phyloP scores from a whole-genome alignment of 306 rosid genomes.

The Fagus sylvatica region DNA sequence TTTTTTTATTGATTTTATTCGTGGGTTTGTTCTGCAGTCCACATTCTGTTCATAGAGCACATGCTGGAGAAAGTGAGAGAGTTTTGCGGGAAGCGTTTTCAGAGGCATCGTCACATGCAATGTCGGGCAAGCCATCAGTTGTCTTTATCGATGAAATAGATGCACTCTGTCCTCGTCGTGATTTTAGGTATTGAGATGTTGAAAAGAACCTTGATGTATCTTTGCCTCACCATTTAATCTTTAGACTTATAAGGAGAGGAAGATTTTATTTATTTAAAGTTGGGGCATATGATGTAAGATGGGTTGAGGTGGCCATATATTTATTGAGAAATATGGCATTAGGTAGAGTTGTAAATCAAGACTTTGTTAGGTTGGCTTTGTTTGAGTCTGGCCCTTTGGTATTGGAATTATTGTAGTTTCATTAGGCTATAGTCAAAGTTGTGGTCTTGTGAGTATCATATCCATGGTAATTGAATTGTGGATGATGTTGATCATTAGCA shows the following conservation, averaged over 20 bases:
- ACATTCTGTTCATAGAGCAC: conserved; percentile 66
- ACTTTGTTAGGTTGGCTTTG: background rate
- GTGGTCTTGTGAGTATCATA: conserved; percentile 1
- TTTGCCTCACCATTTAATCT: conserved; percentile 19
- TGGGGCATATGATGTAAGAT: background rate
- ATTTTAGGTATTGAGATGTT: conserved; percentile 54
- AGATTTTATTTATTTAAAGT: background rate
- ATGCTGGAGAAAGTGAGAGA: conserved; percentile 84
- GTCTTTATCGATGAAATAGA: conserved; percentile 89
- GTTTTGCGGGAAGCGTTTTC: conserved; percentile 76
- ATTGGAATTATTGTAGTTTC: background rate
- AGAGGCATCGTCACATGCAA: conserved; percentile 61
- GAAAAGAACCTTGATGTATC: conserved; percentile 1
- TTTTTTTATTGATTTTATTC: conserved; percentile 21
- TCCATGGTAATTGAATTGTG: background rate
- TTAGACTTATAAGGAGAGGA: background rate
- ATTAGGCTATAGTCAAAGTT: background rate
- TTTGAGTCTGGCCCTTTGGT: conserved; percentile 1
- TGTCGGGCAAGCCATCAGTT: conserved; percentile 64
- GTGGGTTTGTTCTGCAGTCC: conserved; percentile 58
- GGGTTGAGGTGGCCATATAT: background rate
- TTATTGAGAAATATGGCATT: background rate
- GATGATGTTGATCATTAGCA: conserved; percentile 2
- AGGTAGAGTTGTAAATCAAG: background rate
- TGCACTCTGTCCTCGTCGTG: conserved; percentile 83